phyloP scores from a whole-genome alignment of 192 early-diverging fungal species.

The Coemansia sp. region DNA sequence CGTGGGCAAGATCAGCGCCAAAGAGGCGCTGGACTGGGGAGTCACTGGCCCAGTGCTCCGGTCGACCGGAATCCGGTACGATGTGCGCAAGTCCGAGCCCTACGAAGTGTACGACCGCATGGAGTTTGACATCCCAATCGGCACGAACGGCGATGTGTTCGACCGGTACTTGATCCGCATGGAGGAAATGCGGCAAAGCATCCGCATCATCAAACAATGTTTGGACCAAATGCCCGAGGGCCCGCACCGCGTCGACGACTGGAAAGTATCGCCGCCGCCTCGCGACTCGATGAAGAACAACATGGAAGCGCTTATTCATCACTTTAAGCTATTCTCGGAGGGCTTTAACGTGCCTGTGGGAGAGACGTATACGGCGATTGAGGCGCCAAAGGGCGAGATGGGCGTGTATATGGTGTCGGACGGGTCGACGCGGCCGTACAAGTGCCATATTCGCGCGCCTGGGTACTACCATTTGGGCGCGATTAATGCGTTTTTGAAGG shows the following conservation, averaged over 20 bases:
- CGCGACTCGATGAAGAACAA: constrained; percentile 95
- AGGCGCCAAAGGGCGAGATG: constrained; percentile 99
- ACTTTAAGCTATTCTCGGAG: constrained; percentile 99
- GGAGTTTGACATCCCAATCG: constrained; percentile 97
- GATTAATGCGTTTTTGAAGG: constrained; percentile 85
- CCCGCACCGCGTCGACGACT: constrained; percentile 92
- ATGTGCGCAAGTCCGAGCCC: constrained; percentile 88
- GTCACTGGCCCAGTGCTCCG: constrained; percentile 96
- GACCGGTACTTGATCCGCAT: constrained; percentile 96
- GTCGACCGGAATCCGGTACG: constrained; percentile 90
- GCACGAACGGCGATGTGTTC: constrained; percentile 92
- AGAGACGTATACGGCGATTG: constrained; percentile 96
- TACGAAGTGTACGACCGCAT: constrained; percentile 95
- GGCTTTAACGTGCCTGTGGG: constrained; percentile 96
- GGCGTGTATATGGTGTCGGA: constrained; percentile 93
- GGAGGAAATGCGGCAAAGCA: constrained; percentile 97
- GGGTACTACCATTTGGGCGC: constrained; percentile 92
- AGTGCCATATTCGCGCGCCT: constrained; percentile 96
- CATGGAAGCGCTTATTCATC: constrained; percentile 99
- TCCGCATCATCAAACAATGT: constrained; percentile 95
- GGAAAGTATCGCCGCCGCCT: constrained; percentile 93
- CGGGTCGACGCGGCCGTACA: constrained; percentile 92
- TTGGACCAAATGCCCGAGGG: constrained; percentile 95
- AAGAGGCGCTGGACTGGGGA: constrained; percentile 88
- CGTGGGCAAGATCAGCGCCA: constrained; percentile 81